Conservation (phyloP, 2,329 filamentous ascomycete species). For the Orbilia blumenaviensis region DNA sequence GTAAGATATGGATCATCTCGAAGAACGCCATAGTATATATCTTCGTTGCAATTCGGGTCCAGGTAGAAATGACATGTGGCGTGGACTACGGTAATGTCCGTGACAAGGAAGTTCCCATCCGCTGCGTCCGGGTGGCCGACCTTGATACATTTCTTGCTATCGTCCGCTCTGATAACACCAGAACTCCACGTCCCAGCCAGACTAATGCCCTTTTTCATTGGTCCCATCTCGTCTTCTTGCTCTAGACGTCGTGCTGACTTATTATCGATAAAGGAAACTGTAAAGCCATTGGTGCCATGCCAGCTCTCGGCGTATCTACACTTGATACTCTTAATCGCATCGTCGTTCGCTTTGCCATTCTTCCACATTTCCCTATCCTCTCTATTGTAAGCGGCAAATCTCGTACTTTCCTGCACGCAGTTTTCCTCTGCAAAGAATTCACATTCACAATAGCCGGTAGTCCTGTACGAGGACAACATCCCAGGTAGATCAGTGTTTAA, state of each 20-base stretch:
- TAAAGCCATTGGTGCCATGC: not conserved
- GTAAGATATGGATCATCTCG: not conserved
- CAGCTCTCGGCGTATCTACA: constrained; percentile 1
- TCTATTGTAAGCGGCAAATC: constrained; percentile 11
- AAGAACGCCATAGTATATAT: not conserved
- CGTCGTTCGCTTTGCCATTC: not conserved
- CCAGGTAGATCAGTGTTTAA: not conserved
- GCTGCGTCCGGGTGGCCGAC: not conserved
- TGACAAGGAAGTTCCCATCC: not conserved
- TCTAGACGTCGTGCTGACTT: not conserved
- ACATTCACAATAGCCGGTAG: constrained; percentile 16
- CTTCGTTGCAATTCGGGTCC: not conserved
- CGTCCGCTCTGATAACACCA: not conserved
- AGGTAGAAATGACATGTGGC: not conserved
- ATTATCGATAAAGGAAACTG: not conserved
- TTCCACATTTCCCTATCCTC: not conserved
- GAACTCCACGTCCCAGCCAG: not conserved
- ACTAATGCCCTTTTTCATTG: not conserved
- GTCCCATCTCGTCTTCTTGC: not conserved
- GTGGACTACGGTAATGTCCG: not conserved
- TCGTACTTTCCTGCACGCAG: not conserved
- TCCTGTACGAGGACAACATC: not conserved
- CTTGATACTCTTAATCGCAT: constrained; percentile 7
- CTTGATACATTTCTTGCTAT: not conserved
- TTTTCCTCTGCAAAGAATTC: constrained; percentile 16